phyloP scores from a whole-genome alignment of 345 rosid genomes.

The Salix arbutifolia region DNA sequence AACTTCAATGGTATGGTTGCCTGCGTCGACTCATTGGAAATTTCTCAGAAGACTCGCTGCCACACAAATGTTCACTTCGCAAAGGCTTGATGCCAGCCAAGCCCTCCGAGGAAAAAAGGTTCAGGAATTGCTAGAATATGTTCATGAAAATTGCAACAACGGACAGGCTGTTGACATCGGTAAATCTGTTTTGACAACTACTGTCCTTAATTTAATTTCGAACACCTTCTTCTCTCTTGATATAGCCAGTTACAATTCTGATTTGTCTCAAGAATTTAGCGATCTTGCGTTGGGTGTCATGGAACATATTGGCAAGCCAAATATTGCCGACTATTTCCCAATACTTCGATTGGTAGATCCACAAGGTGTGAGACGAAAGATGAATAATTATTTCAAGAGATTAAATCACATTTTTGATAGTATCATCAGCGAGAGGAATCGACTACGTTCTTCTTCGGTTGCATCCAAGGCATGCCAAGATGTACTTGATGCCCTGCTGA shows the following conservation, averaged over 20 bases:
- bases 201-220: conserved; percentile 39
- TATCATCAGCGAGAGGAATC: conserved; percentile 12
- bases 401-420: conserved; percentile 21
- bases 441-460: conserved; percentile 9
- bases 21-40: conserved; percentile 3
- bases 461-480: conserved; percentile 20
- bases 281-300: conserved; percentile 25
- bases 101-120: conserved; percentile 14
- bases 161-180: conserved; percentile 27
- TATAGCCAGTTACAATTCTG: conserved; percentile 27
- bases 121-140: conserved; percentile 3
- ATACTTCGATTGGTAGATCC: conserved; percentile 35
- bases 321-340: conserved; percentile 44
- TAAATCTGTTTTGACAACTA: conserved; percentile 34
- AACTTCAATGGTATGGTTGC: neutral
- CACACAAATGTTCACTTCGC: conserved; percentile 12
- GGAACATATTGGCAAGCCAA: conserved; percentile 42
- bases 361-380: conserved; percentile 28
- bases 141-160: neutral
- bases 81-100: conserved; percentile 12
- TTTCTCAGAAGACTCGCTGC: conserved; percentile 6
- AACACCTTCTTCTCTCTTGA: conserved; percentile 42
- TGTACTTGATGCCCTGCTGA: conserved; percentile 35
- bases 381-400: conserved; percentile 1
- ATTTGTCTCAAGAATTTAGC: conserved; percentile 28